Evolutionary conservation across 2,329 filamentous ascomycete genomes (phyloP), one percentile per base, ranked within the genome.

Genomic region (Aspergillus sp.): DNA sequence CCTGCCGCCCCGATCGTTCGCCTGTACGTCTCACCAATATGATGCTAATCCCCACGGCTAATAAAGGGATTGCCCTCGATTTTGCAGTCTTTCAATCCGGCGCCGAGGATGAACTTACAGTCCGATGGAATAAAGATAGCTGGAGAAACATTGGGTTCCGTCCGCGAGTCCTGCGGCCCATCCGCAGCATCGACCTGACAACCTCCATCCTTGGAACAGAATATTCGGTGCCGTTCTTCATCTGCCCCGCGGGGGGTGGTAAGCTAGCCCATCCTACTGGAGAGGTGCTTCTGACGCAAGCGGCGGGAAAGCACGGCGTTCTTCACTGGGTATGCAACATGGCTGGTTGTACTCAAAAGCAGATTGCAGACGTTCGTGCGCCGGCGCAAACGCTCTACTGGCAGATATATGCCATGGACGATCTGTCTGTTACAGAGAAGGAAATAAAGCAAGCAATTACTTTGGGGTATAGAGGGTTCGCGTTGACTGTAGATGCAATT

Each of bases 91-190:
- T 38, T 13, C 10, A 38, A 38, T n/a, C 14, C 5, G 35, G 35
- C 14, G 35, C 35, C 14, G 35, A 38, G 13, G 35, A 38, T 13
- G 35, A 38, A 38, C 2, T 43, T 8, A 47, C 50, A 3, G 26
- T 30, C 7, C 24, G 19, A 47, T 52, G 45, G 44, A 52, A 52
- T 26, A 33, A 14, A 7, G 10, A 36, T 16, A 42, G 32, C 11
- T 52, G 50, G 53, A 20, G 52, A 26, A 5, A n/a, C 35, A 45
- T 53, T 36, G 43, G 36, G 14, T 50, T 53, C n/a, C 47, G 51
- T 5, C 51, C 51, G 2, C 43, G 51, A 3, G 26, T 53, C n/a
- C 26, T 50, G 2, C 42, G 47, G 8, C 47, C 47, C 9, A 43
- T 53, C 43, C n/a, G 5, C 13, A 20, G 14, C 24, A 14, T 50